A percentile compares a stretch with the other conserved stretches of the same genome.
These are phyloP conservation scores for Protomyces inundatus DNA, from an alignment of 1,139 yeast genomes.

Conservation along the genomic window DNA sequence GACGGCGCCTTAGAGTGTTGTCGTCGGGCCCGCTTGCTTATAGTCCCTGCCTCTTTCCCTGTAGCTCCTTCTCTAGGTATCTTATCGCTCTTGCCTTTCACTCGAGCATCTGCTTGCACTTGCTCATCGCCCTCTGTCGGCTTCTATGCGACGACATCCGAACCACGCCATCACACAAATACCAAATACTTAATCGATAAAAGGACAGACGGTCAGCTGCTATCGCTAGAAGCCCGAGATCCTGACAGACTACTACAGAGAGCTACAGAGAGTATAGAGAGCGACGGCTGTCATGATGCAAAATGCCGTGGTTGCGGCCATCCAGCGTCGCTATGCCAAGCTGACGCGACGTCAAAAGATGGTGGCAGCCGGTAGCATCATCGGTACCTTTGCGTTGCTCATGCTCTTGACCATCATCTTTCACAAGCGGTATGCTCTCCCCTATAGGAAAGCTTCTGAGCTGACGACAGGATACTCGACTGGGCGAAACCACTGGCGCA, in stretches of 20 bases:
- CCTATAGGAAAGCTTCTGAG: neutral
- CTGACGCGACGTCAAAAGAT: slow-evolving; percentile 11
- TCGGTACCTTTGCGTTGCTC: neutral
- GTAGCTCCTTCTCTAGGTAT: neutral
- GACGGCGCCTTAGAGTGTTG: slow-evolving; percentile 25
- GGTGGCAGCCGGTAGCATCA: neutral
- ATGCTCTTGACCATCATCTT: slow-evolving; percentile 10
- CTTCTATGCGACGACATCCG: too few species aligned
- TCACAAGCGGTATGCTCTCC: slow-evolving; percentile 1
- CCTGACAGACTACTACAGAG: too few species aligned
- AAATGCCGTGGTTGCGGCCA: neutral
- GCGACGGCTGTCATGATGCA: neutral
- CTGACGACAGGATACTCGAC: slow-evolving; percentile 1
- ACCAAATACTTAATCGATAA: neutral
- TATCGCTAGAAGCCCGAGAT: too few species aligned
- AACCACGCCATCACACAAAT: neutral
- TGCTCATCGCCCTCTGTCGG: neutral
- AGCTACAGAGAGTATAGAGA: too few species aligned
- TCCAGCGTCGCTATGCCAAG: slow-evolving; percentile 1
- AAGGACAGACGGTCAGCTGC: too few species aligned
- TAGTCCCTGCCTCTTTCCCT: neutral
- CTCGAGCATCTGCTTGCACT: neutral
- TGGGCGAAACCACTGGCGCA: slow-evolving; percentile 21
- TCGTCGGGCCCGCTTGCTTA: neutral
- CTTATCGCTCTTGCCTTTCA: neutral